These are phyloP conservation scores for Cymbidium sinense DNA, from an alignment of 106 monocot genomes.

Conservation along the genomic window DNA sequence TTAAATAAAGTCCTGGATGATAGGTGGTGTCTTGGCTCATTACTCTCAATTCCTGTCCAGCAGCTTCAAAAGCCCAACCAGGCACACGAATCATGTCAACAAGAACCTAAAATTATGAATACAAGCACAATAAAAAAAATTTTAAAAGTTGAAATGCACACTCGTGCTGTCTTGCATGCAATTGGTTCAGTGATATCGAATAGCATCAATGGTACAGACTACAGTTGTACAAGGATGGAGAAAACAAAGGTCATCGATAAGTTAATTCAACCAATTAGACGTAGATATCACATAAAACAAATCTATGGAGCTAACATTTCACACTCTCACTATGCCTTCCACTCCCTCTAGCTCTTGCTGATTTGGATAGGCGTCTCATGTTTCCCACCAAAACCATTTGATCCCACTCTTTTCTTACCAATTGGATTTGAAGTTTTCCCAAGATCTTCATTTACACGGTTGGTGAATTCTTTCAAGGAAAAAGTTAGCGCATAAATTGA, in stretches of 20 bases:
- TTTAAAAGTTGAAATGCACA: background rate
- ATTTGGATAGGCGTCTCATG: background rate
- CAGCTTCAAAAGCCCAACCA: slow-evolving; percentile 95
- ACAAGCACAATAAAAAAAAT: background rate
- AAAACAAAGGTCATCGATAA: background rate
- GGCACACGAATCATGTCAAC: slow-evolving; percentile 99
- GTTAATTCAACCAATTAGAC: background rate
- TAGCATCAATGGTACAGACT: background rate
- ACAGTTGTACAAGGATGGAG: background rate
- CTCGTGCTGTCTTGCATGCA: background rate
- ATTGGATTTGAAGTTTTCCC: background rate
- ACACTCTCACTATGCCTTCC: background rate
- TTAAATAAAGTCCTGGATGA: slow-evolving; percentile 96
- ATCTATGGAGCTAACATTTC: background rate
- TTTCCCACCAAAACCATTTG: background rate
- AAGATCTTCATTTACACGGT: background rate
- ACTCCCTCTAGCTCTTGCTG: background rate
- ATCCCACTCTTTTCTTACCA: background rate
- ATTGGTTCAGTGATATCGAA: background rate
- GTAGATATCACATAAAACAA: background rate
- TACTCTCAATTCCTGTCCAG: slow-evolving; percentile 90
- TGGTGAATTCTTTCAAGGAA: too few relatives aligned
- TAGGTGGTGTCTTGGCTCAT: slow-evolving; percentile 96
- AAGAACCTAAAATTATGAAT: slow-evolving; percentile 49
- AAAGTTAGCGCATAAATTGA: background rate